Percentiles rank a stretch among this genome's conserved stretches.
Evolutionary conservation across 352 stramenopile species (phyloP).

Genomic region (Globisporangium middletonii): DNA sequence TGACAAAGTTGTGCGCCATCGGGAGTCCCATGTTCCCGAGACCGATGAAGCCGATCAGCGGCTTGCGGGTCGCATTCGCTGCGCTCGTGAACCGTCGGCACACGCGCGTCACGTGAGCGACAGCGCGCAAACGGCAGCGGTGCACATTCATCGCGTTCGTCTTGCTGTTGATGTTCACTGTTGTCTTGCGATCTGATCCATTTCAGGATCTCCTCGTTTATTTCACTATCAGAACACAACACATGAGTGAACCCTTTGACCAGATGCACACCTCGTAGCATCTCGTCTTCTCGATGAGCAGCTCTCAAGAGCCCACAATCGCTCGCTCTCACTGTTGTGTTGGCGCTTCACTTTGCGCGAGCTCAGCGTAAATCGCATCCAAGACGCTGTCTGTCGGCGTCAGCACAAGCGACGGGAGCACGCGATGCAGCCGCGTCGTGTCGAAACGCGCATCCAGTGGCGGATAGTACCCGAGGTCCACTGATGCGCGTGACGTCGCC

Average conservation of each 20-base stretch:
- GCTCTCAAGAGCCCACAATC: too few relatives aligned
- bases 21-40: slow-evolving; percentile 91
- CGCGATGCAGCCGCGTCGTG: slow-evolving; percentile 17
- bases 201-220: too few relatives aligned
- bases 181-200: too few relatives aligned
- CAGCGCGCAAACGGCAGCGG: too few relatives aligned
- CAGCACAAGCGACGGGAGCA: slow-evolving; percentile 19
- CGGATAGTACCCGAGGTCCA: slow-evolving; percentile 42
- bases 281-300: too few relatives aligned
- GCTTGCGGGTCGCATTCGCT: neutral
- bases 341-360: neutral
- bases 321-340: neutral
- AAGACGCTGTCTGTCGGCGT: slow-evolving; percentile 13
- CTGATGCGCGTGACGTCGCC: slow-evolving; percentile 15
- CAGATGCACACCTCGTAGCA: too few relatives aligned
- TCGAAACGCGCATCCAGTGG: slow-evolving; percentile 40
- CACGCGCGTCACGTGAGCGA: too few relatives aligned
- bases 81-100: too few relatives aligned
- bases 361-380: slow-evolving; percentile 22
- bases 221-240: too few relatives aligned
- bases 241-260: too few relatives aligned
- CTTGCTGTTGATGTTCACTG: too few relatives aligned
- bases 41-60: slow-evolving; percentile 80
- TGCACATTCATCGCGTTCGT: too few relatives aligned
- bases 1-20: slow-evolving; percentile 88